Percentiles rank a stretch among this genome's conserved stretches.
These are phyloP conservation scores for Trypanosoma cruzi DNA, from an alignment of 208 protist genomes.

Conservation along the genomic window DNA sequence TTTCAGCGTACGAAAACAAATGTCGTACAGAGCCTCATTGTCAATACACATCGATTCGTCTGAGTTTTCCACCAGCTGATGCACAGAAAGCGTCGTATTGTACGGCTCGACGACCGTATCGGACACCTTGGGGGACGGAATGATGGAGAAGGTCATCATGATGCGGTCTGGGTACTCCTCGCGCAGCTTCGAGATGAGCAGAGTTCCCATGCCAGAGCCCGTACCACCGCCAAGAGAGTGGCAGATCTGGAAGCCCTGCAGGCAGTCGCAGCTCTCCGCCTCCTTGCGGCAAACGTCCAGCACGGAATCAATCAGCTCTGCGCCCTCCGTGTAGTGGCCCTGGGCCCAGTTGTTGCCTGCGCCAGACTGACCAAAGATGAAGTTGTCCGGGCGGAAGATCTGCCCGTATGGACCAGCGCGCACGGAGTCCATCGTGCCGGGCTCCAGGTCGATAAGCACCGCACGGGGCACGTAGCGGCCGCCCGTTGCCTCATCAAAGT, in stretches of 20 bases:
- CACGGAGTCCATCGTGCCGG: constrained; percentile 98
- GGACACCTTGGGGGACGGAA: constrained; percentile 98
- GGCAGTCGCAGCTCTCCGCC: constrained; percentile 97
- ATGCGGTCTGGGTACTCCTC: constrained; percentile 99
- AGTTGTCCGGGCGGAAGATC: constrained; percentile 96
- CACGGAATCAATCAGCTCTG: constrained; percentile 97
- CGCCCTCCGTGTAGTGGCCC: constrained; percentile 99
- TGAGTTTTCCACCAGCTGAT: constrained; percentile 98
- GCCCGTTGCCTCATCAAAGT: constrained; percentile 97
- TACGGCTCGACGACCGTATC: constrained; percentile 98
- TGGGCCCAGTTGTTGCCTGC: constrained; percentile 99
- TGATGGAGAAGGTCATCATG: constrained; percentile 98
- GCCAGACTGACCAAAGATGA: constrained; percentile 98
- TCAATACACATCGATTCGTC: constrained; percentile 98
- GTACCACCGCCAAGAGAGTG: constrained; percentile 99
- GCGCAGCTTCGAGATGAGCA: constrained; percentile 97
- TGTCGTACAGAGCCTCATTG: constrained; percentile 99
- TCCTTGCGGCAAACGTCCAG: constrained; percentile 98
- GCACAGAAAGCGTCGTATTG: constrained; percentile 97
- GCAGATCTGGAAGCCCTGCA: constrained; percentile 99
- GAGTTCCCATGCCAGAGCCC: constrained; percentile 97
- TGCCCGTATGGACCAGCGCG: constrained; percentile 94
- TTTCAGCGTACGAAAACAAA: constrained; percentile 98
- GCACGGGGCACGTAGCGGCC: constrained; percentile 84
- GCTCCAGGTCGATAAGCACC: constrained; percentile 83